Base-by-base conservation (phyloP, 2,329 filamentous ascomycete genomes). In the Tolypocladium inflatum region DNA sequence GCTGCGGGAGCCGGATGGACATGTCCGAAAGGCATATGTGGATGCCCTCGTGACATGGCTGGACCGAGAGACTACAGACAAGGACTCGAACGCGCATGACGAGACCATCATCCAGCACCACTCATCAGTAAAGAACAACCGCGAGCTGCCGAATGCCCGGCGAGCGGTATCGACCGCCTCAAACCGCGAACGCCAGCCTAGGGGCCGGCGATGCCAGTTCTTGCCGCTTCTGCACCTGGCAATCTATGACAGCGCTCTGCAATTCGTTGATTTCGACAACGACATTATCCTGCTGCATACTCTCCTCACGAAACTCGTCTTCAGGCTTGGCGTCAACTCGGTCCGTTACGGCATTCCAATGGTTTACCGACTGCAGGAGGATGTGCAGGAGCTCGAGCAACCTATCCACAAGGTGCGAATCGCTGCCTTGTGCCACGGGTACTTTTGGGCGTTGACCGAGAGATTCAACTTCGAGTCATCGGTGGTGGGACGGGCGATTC, bases 31-130 rank as follows among this genome's bases (percentile, higher is more conserved):
- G 68, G 90, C 91, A 0, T 99, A 97, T 65, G 84, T 87, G 8
- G 90, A 96, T 70, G 89, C 91, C 5, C 73, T 97, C 19, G 72
- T 90, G 45, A 89, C 89, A 0, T 99, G 93, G 91, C 78, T 97
- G 56, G 84, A 88, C 58, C 78, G 87, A n/a, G 91, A 96, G 72
- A 89, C 90, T 21, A 87, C 81, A 1, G 80, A 78, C 59, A 76
- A 76, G 6, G 89, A 95, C 65, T 74, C 88, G 55, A 80, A 78
- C 50, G 83, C 87, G 1, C 76, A 75, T 50, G 85, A 87, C 61
- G 85, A 84, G 52, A 75, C 73, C 48, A 67, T 80, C 58, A 69
- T 74, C 45, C 74, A 73, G 19, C 77, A 78, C 64, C 73, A 74
- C n/a, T 72, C 76, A 2, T 69, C 75, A 9, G 65, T 69, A 39